phyloP scores from a whole-genome alignment of 768 basidiomycete genomes.

The Termitomyces sp. region DNA sequence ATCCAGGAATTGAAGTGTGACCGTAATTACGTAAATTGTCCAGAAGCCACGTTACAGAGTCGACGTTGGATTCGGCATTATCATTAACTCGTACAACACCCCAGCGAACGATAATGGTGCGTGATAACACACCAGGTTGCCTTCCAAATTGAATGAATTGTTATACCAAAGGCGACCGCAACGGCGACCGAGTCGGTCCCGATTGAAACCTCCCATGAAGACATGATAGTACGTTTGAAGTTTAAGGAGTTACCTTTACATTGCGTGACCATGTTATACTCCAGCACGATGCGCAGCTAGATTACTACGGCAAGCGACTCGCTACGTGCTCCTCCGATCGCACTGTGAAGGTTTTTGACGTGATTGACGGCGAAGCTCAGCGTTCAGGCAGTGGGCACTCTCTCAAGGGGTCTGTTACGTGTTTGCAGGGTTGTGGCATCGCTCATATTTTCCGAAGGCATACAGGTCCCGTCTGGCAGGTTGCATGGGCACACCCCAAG shows the following conservation, averaged over 20 bases:
- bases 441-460: slow-evolving; percentile 47
- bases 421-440: background rate
- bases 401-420: slow-evolving; percentile 61
- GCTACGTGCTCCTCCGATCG: slow-evolving; percentile 97
- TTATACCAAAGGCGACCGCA: slow-evolving; percentile 34
- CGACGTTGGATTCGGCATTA: too few species aligned
- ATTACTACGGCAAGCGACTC: slow-evolving; percentile 95
- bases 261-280: background rate
- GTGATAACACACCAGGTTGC: background rate
- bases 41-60: background rate
- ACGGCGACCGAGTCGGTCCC: slow-evolving; percentile 65
- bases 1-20: background rate
- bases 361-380: slow-evolving; percentile 81
- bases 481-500: slow-evolving; percentile 97
- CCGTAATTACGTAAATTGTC: background rate
- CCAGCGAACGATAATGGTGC: slow-evolving; percentile 8
- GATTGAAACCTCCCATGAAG: slow-evolving; percentile 95
- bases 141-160: background rate
- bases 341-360: slow-evolving; percentile 92
- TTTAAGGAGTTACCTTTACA: background rate
- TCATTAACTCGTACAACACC: background rate
- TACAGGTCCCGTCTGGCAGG: slow-evolving; percentile 96
- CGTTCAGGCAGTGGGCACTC: slow-evolving; percentile 59
- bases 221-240: slow-evolving; percentile 84
- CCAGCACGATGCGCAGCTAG: slow-evolving; percentile 97